Evolutionary conservation across 768 basidiomycete species (phyloP), one percentile per base, ranked within the genome.

Genomic region (Lentinula aciculospora): DNA sequence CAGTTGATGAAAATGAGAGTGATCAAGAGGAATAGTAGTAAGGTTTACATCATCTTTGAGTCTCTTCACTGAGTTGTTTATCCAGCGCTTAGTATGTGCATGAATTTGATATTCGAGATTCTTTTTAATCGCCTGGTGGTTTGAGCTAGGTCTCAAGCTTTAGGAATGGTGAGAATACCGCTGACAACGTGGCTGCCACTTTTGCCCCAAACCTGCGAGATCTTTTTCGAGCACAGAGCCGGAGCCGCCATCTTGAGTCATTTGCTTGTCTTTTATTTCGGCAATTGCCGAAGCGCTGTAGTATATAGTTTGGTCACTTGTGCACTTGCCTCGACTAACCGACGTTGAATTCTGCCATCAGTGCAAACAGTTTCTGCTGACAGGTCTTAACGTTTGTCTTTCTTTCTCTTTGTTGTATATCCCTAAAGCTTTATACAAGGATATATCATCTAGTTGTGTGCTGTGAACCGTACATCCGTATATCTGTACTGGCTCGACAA

Each of bases 1-100:
- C 65, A 60, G 62, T 55, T 12, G 69, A 63, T 37, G 56, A 46
- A 39, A 17, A 25, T 21, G 49, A 51, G 19, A n/a, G n/a, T n/a
- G n/a, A n/a, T n/a, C n/a, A n/a, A n/a, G 27, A 21, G 10, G n/a
- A 32, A 17, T 15, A 49, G 29, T 49, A 27, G 17, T 27, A 21
- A 21, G 19, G 6, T 21, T n/a, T 9, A 42, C 12, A n/a, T 4
- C 17, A 12, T 7, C 40, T 42, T 10, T 42, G n/a, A 42, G 15
- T 17, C n/a, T 21, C 9, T 17, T n/a, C n/a, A n/a, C n/a, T n/a
- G 40, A n/a, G 21, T 10, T 17, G 17, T 42, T 21, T 42, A 17
- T 42, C 40, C 40, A n/a, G 21, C 40, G 32, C 32, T 34, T 9
- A 42, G 40, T 23, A 42, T 7, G 21, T 42, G 12, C 17, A 23